phyloP scores from a whole-genome alignment of 257 asterid genomes.

The Solanum pennellii region DNA sequence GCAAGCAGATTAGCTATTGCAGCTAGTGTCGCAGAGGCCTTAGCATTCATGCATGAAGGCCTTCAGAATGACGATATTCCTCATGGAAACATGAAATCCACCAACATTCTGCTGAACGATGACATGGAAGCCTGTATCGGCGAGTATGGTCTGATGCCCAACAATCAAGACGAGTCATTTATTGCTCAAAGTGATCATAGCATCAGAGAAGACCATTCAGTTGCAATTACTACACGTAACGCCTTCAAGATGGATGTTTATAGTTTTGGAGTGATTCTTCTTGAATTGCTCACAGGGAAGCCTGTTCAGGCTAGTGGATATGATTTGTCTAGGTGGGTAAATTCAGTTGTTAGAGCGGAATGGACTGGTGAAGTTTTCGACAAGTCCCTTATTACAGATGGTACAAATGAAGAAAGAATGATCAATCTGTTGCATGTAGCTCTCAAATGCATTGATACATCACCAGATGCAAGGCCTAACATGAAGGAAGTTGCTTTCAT shows the following conservation, averaged over 20 bases:
- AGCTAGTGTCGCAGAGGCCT: slow-evolving; percentile 29
- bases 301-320: slow-evolving; percentile 36
- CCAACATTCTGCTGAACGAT: slow-evolving; percentile 44
- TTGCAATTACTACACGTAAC: not conserved
- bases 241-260: slow-evolving; percentile 33
- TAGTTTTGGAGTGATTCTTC: slow-evolving; percentile 47
- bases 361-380: slow-evolving; percentile 80
- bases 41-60: slow-evolving; percentile 52
- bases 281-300: slow-evolving; percentile 65
- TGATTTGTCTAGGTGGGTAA: slow-evolving; percentile 65
- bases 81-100: slow-evolving; percentile 67
- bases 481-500: slow-evolving; percentile 37
- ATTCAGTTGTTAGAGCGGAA: slow-evolving; percentile 54
- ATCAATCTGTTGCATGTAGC: slow-evolving; percentile 55
- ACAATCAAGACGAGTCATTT: slow-evolving; percentile 13
- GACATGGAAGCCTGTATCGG: slow-evolving; percentile 52
- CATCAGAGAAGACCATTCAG: slow-evolving; percentile 3
- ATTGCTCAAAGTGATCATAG: slow-evolving; percentile 5
- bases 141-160: slow-evolving; percentile 50
- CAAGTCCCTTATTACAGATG: slow-evolving; percentile 28
- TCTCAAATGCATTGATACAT: slow-evolving; percentile 37
- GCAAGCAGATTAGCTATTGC: slow-evolving; percentile 44
- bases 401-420: slow-evolving; percentile 60
- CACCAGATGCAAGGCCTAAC: slow-evolving; percentile 34
- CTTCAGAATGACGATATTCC: slow-evolving; percentile 40